Conservation (phyloP, 2,329 filamentous ascomycete species). For the Calonectria hongkongensis region DNA sequence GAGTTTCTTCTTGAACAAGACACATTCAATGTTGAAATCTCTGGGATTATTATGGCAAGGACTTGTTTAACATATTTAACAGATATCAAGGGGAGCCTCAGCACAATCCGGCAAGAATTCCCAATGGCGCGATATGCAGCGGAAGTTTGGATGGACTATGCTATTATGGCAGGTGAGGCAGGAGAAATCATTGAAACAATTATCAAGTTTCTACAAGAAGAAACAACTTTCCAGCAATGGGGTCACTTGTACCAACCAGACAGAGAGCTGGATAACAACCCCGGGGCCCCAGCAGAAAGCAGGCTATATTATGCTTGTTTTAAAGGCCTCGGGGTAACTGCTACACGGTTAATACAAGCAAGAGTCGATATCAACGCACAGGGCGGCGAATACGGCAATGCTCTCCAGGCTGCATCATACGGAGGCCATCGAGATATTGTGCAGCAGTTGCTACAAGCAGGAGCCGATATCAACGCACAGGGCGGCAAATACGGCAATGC, state of each 20-base stretch:
- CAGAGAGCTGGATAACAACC: neutral
- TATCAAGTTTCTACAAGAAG: constrained; percentile 40
- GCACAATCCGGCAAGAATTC: constrained; percentile 35
- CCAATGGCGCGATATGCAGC: constrained; percentile 49
- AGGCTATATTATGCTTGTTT: neutral
- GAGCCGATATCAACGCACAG: neutral
- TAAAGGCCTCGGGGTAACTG: neutral
- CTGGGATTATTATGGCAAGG: constrained; percentile 45
- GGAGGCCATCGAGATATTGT: too few relatives aligned
- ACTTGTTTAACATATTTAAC: constrained; percentile 51
- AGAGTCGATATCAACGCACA: too few relatives aligned
- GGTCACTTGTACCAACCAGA: constrained; percentile 32
- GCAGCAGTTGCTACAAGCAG: neutral
- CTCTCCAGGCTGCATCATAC: too few relatives aligned
- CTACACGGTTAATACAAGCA: too few relatives aligned
- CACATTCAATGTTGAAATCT: neutral
- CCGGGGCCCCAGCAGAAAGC: neutral
- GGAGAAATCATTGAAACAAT: constrained; percentile 32
- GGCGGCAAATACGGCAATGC: neutral
- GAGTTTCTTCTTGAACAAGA: constrained; percentile 46
- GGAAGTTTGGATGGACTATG: constrained; percentile 42
- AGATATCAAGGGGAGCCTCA: constrained; percentile 34
- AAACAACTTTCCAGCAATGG: constrained; percentile 42
- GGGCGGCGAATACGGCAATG: too few relatives aligned
- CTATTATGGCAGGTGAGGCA: constrained; percentile 13